phyloP scores from a whole-genome alignment of 2,329 filamentous ascomycete genomes.

The Venturia carpophila region DNA sequence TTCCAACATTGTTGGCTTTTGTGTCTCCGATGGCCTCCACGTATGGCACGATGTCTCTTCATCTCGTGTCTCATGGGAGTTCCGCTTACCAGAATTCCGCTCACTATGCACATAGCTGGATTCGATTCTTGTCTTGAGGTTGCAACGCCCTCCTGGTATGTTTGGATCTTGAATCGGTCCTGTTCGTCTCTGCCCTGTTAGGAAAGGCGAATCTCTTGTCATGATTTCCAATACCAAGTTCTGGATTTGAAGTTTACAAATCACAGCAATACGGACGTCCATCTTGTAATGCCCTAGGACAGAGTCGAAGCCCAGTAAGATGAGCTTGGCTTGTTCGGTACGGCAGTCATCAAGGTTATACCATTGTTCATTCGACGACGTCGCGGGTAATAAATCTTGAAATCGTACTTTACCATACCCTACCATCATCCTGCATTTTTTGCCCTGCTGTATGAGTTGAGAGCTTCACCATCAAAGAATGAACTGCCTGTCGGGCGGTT shows the following conservation, averaged over 20 bases:
- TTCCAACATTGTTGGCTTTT: no score
- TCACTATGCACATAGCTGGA: not conserved
- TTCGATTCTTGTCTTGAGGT: not conserved
- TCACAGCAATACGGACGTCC: not conserved
- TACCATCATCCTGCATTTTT: not conserved
- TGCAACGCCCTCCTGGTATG: not conserved
- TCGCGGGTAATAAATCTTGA: not conserved
- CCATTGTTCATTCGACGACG: not conserved
- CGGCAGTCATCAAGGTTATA: not conserved
- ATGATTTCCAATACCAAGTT: not conserved
- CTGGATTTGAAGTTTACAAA: not conserved
- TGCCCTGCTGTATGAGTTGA: not conserved
- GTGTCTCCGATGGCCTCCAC: not conserved
- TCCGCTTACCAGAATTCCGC: not conserved
- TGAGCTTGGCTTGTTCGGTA: not conserved
- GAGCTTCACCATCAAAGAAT: not conserved
- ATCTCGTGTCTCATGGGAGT: not conserved
- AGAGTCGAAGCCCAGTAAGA: no score
- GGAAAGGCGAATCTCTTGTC: not conserved
- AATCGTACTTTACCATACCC: not conserved
- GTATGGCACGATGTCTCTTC: not conserved
- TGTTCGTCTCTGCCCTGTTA: not conserved
- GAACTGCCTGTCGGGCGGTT: not conserved
- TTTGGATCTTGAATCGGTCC: not conserved
- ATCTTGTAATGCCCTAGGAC: not conserved